Conservation (phyloP, 495 filamentous ascomycete species). For the Bathelium albidoporum region DNA sequence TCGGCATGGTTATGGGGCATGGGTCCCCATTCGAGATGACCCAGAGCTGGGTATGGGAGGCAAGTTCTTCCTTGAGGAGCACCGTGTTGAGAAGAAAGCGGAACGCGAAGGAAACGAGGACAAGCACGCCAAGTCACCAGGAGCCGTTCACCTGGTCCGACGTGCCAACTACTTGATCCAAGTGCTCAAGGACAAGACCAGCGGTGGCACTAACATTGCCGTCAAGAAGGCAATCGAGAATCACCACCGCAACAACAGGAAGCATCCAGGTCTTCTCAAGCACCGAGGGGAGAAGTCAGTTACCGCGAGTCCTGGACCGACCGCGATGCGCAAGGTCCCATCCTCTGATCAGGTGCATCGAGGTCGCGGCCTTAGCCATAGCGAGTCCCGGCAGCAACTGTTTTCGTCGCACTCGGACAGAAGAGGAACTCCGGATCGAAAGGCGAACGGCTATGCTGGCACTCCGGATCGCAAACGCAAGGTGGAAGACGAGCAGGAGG, state of each 20-base stretch:
- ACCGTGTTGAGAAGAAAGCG: constrained; percentile 94
- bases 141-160: constrained; percentile 90
- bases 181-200: constrained; percentile 71
- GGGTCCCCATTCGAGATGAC: constrained; percentile 87
- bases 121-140: constrained; percentile 78
- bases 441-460: background rate
- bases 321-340: constrained; percentile 17
- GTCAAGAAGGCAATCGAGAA: constrained; percentile 80
- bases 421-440: background rate
- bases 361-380: background rate
- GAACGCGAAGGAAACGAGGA: constrained; percentile 58
- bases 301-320: constrained; percentile 17
- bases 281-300: constrained; percentile 20
- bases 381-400: background rate
- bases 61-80: constrained; percentile 95
- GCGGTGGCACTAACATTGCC: constrained; percentile 50
- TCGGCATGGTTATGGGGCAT: constrained; percentile 87
- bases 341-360: background rate
- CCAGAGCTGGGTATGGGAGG: constrained; percentile 73
- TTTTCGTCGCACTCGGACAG: background rate
- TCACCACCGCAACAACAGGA: constrained; percentile 62
- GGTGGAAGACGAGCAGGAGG: background rate
- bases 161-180: constrained; percentile 89
- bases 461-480: constrained; percentile 3
- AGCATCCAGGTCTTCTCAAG: constrained; percentile 13